These are phyloP conservation scores for Penicilliopsis zonata DNA, from an alignment of 495 filamentous ascomycete species.

Conservation along the genomic window DNA sequence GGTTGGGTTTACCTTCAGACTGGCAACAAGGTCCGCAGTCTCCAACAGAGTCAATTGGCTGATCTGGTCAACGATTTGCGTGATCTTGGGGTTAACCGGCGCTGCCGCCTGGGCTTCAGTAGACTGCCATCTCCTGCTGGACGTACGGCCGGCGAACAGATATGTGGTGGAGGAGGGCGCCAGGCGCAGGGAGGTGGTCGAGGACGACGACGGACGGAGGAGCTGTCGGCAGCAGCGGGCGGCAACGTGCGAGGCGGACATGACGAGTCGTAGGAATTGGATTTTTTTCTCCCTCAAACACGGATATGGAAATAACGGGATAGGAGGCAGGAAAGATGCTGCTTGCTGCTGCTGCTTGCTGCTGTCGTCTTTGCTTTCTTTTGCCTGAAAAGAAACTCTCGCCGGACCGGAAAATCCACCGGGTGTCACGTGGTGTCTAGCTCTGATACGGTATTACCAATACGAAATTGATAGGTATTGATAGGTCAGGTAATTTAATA, in stretches of 20 bases:
- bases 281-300: no score
- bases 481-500: background rate
- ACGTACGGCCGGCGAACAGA: slow-evolving; percentile 24
- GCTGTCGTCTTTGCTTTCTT: slow-evolving; percentile 5
- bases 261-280: slow-evolving; percentile 10
- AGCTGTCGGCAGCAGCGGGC: slow-evolving; percentile 36
- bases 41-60: slow-evolving; percentile 94
- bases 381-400: slow-evolving; percentile 17
- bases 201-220: slow-evolving; percentile 33
- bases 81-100: slow-evolving; percentile 70
- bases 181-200: slow-evolving; percentile 28
- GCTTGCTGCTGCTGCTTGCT: slow-evolving; percentile 4
- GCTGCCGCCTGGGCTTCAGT: slow-evolving; percentile 49
- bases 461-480: no score
- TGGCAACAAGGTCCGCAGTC: slow-evolving; percentile 88
- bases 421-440: slow-evolving; percentile 19
- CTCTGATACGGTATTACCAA: background rate
- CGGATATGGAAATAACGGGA: slow-evolving; percentile 5
- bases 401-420: slow-evolving; percentile 26
- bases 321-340: slow-evolving; percentile 4
- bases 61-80: slow-evolving; percentile 92
- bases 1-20: slow-evolving; percentile 95
- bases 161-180: slow-evolving; percentile 34
- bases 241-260: slow-evolving; percentile 32
- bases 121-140: slow-evolving; percentile 35